phyloP scores from a whole-genome alignment of 2,329 filamentous ascomycete species.

The Aspergillus flavus region DNA sequence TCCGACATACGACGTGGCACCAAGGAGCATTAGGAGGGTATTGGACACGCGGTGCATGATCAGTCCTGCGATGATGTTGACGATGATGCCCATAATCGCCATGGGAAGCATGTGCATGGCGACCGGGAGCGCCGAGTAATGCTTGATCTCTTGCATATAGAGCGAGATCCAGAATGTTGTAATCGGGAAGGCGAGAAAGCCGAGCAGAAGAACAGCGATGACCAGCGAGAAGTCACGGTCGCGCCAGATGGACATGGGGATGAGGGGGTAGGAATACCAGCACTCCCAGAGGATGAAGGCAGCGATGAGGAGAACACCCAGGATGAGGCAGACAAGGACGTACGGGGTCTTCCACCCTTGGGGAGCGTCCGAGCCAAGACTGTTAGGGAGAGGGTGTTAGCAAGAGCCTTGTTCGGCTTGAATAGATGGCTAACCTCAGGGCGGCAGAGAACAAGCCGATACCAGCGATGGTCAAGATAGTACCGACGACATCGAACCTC shows the following conservation, averaged over 20 bases:
- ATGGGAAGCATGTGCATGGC: constrained; percentile 68
- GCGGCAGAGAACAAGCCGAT: constrained; percentile 67
- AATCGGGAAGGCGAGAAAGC: constrained; percentile 65
- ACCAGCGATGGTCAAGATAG: constrained; percentile 62
- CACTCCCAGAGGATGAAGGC: constrained; percentile 66
- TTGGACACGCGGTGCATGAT: constrained; percentile 67
- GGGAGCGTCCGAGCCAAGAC: constrained; percentile 56
- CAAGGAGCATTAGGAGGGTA: constrained; percentile 61
- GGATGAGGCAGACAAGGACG: constrained; percentile 63
- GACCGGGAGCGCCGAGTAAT: constrained; percentile 58
- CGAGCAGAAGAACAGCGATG: constrained; percentile 59
- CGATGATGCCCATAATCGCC: constrained; percentile 63
- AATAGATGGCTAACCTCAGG: constrained; percentile 41
- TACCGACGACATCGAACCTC: constrained; percentile 63
- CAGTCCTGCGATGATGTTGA: constrained; percentile 64
- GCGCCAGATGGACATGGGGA: constrained; percentile 59
- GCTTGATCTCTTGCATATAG: constrained; percentile 63
- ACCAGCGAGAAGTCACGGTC: constrained; percentile 62
- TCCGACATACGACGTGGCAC: constrained; percentile 46
- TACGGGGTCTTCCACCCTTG: constrained; percentile 65
- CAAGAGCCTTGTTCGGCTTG: neutral
- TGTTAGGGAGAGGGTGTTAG: constrained; percentile 15
- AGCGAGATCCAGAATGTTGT: constrained; percentile 66
- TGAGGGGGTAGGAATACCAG: constrained; percentile 52
- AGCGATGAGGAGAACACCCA: constrained; percentile 60